Evolutionary conservation across 352 stramenopile species (phyloP), one percentile per base, ranked within the genome.

Genomic region (Phytopythium helicoides): DNA sequence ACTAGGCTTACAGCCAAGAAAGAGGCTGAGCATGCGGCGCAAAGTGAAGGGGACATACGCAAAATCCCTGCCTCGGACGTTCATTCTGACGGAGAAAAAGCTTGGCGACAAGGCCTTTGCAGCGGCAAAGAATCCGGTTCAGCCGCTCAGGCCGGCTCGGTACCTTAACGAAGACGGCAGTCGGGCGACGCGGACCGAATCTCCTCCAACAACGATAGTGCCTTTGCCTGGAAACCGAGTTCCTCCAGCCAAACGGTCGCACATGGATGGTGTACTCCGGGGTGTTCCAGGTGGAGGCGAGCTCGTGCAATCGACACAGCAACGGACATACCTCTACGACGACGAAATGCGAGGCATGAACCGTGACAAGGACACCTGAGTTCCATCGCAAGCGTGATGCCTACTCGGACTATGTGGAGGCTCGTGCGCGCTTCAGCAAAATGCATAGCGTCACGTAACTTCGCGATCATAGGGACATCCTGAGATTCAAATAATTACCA

Each of bases 391-490:
- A 94, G 60, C 82, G 83, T 38, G 85, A 94, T 52, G 67, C 80
- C 35, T 92, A 94, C 71, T 94, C 85, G 8, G 85, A 93, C 47
- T 94, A 94, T 51, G 82, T 94, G 47, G 85, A 94, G 56, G 85
- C 85, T n/a, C 76, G 82, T 40, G 85, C 82, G 25, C 78, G 85
- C 16, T 94, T 94, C 66, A 93, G 82, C 58, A 94, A 94, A 61
- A 92, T 94, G 82, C 85, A 94, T 63, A 92, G 82, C 47, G 85
- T 94, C 18, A 93, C 76, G 19, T 94, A 69, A 56, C 14, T 12
- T 19, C 35, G 34, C 11, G 31, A 35, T 1, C 3, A 33, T 14
- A 19, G 14, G 33, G 33, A 33, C 21, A 44, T 4, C 3, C 12
- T 11, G 23, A 16, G 16, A 40, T 6, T 21, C 4, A 23, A 15